These are phyloP conservation scores for Trichothecium roseum DNA, from an alignment of 2,329 filamentous ascomycete genomes.

Conservation along the genomic window DNA sequence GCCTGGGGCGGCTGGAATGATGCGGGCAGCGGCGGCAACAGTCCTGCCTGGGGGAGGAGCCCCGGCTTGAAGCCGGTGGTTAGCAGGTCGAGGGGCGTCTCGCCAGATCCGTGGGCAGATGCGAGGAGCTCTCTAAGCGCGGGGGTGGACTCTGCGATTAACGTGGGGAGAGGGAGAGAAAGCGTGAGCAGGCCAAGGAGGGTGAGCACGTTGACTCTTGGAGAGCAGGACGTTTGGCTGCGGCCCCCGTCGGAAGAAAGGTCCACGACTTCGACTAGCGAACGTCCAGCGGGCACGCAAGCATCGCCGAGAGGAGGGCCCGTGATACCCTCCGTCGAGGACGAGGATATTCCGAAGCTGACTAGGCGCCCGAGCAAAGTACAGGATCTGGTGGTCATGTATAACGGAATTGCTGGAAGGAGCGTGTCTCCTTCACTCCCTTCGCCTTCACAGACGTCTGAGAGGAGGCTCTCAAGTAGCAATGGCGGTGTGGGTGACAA, in stretches of 20 bases:
- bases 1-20: slow-evolving; percentile 26
- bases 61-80: slow-evolving; percentile 18
- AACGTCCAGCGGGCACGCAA: slow-evolving; percentile 1
- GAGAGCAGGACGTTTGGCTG: background rate
- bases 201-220: background rate
- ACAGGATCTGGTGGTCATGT: slow-evolving; percentile 38
- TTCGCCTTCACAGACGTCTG: no score
- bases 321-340: slow-evolving; percentile 7
- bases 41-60: slow-evolving; percentile 20
- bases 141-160: slow-evolving; percentile 16
- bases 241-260: background rate
- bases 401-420: slow-evolving; percentile 31
- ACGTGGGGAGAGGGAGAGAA: slow-evolving; percentile 14
- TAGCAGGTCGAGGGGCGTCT: slow-evolving; percentile 14
- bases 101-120: slow-evolving; percentile 16
- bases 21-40: slow-evolving; percentile 11
- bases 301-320: slow-evolving; percentile 11
- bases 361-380: slow-evolving; percentile 30
- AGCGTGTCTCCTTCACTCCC: slow-evolving; percentile 6
- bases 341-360: slow-evolving; percentile 4
- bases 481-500: slow-evolving; percentile 1
- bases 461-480: no score
- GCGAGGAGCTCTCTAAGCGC: no score
- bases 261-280: background rate
- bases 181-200: background rate